Conservation (phyloP, 2,329 filamentous ascomycete genomes). For the Colletotrichum acutatum region DNA sequence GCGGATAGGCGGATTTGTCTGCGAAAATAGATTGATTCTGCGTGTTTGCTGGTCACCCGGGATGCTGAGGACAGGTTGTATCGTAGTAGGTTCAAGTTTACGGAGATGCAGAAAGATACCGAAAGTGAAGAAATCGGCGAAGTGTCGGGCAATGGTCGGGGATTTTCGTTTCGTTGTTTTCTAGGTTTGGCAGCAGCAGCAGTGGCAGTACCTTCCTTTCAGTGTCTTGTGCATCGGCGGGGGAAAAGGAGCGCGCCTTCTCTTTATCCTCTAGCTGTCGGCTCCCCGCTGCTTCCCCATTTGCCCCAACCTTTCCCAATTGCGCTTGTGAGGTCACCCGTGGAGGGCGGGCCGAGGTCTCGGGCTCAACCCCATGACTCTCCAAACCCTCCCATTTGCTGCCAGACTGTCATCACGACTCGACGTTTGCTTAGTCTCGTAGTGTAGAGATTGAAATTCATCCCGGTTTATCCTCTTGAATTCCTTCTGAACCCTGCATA, state of each 20-base stretch:
- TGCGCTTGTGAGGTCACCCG: slow-evolving; percentile 24
- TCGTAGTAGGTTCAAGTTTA: too few species aligned
- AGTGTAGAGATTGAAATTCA: background rate
- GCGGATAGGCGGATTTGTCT: background rate
- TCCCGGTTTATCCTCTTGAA: background rate
- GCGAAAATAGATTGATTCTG: background rate
- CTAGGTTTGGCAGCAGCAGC: background rate
- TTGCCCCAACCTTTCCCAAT: background rate
- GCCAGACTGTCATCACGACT: slow-evolving; percentile 5
- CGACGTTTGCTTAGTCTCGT: background rate
- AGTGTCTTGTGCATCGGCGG: background rate
- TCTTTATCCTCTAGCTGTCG: slow-evolving; percentile 24
- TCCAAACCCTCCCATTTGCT: background rate
- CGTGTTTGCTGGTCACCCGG: background rate
- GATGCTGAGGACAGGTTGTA: background rate
- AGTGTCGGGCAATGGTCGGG: slow-evolving; percentile 28
- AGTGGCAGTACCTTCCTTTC: background rate
- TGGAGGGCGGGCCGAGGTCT: slow-evolving; percentile 28
- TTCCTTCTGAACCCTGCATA: background rate
- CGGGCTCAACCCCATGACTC: slow-evolving; percentile 17
- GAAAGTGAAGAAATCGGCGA: slow-evolving; percentile 11
- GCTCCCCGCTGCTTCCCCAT: slow-evolving; percentile 7
- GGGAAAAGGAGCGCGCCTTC: slow-evolving; percentile 19
- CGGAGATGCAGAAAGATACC: background rate
- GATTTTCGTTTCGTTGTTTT: background rate